Percentiles rank a stretch among this genome's conserved stretches.
Conservation (phyloP, 2,329 filamentous ascomycete genomes). For the Penicillium decumbens region DNA sequence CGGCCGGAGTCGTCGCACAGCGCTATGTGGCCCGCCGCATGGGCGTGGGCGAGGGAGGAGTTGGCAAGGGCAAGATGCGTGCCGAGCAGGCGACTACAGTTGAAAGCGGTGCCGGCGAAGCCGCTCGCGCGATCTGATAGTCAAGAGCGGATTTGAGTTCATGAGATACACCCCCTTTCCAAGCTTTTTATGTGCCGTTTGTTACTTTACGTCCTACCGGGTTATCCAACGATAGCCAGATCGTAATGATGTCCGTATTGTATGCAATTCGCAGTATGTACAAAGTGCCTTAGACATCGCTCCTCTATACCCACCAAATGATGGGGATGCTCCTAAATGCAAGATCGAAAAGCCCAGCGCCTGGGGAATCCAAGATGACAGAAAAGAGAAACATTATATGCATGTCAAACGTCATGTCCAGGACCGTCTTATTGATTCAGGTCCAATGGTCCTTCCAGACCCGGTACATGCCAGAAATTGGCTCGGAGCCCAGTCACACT, state of each 20-base stretch:
- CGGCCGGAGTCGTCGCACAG: conserved; percentile 83
- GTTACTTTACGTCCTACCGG: neutral
- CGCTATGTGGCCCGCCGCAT: conserved; percentile 90
- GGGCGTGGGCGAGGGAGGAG: conserved; percentile 83
- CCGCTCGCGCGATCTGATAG: conserved; percentile 49
- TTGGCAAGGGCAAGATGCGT: conserved; percentile 52
- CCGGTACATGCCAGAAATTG: conserved; percentile 76
- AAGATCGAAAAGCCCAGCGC: conserved; percentile 9
- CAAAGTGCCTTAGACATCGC: neutral
- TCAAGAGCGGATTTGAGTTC: conserved; percentile 1
- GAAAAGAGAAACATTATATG: conserved; percentile 7
- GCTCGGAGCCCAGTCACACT: conserved; percentile 84
- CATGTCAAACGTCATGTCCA: neutral
- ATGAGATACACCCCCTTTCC: conserved; percentile 12
- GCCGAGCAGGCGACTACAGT: conserved; percentile 52
- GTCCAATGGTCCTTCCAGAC: conserved; percentile 63
- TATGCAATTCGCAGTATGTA: conserved; percentile 4
- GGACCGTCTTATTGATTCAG: conserved; percentile 46
- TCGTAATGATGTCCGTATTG: conserved; percentile 1
- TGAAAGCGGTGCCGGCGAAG: conserved; percentile 57
- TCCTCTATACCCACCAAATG: neutral
- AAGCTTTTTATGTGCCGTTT: neutral
- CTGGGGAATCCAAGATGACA: conserved; percentile 3
- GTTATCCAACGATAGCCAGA: neutral
- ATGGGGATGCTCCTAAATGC: conserved; percentile 8